phyloP scores from a whole-genome alignment of 306 rosid species.

The Rosa chinensis region DNA sequence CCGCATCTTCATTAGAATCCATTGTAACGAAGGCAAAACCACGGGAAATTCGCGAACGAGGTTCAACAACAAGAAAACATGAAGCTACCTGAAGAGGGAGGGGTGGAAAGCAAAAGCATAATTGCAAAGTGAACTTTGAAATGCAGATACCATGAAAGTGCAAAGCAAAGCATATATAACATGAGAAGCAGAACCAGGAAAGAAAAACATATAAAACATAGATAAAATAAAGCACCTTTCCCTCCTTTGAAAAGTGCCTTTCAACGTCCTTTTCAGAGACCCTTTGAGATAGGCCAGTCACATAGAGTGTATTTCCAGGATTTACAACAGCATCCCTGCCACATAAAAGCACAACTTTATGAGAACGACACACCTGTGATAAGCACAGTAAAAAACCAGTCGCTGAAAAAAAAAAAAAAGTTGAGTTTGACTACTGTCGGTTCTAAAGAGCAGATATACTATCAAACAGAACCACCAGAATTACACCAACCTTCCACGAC shows the following conservation, averaged over 20 bases:
- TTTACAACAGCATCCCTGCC: constrained; percentile 52
- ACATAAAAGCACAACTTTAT: constrained; percentile 16
- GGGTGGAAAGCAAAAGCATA: not conserved
- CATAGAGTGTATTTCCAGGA: constrained; percentile 85
- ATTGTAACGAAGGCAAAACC: constrained; percentile 96
- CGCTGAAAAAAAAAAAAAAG: not conserved
- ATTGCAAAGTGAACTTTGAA: not conserved
- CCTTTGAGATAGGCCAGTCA: constrained; percentile 91
- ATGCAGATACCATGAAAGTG: not conserved
- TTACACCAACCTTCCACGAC: constrained; percentile 65
- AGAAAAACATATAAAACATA: not conserved
- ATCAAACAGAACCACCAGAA: not conserved
- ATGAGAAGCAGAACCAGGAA: not conserved
- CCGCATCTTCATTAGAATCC: constrained; percentile 77
- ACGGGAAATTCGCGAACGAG: constrained; percentile 84
- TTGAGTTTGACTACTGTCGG: not conserved
- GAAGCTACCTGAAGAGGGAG: constrained; percentile 69
- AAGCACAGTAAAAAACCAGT: constrained; percentile 11
- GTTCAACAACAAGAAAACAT: constrained; percentile 96
- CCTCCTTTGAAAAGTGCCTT: constrained; percentile 92
- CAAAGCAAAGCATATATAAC: not conserved
- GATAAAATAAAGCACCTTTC: constrained; percentile 57
- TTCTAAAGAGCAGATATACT: not conserved
- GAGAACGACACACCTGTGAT: not conserved
- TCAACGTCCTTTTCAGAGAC: constrained; percentile 86